phyloP scores from a whole-genome alignment of 2,329 filamentous ascomycete genomes.

The Ophiostoma novo-ulmi region DNA sequence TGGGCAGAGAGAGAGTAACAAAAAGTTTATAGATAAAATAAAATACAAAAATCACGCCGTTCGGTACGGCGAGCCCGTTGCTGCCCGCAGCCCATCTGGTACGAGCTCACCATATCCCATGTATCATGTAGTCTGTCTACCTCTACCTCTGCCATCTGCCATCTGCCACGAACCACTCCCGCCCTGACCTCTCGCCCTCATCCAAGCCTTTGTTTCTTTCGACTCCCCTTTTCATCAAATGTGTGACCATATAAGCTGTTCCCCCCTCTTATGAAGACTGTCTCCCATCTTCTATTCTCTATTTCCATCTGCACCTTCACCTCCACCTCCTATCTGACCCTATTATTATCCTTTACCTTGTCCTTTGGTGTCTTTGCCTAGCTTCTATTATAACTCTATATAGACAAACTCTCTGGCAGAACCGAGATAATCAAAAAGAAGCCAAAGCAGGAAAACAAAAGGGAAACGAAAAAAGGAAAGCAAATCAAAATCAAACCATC shows the following conservation, averaged over 20 bases:
- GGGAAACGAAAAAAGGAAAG: not conserved
- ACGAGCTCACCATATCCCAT: constrained; percentile 18
- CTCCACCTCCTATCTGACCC: not conserved
- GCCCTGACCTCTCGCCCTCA: not conserved
- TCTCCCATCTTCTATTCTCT: constrained; percentile 8
- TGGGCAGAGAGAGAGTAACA: not conserved
- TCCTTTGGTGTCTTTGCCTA: not conserved
- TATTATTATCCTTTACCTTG: not conserved
- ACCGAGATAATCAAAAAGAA: not conserved
- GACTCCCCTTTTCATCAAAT: not conserved
- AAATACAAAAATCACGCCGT: constrained; percentile 3
- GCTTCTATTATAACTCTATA: constrained; percentile 1
- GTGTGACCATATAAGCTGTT: constrained; percentile 22
- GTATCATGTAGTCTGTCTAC: constrained; percentile 15
- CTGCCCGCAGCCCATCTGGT: constrained; percentile 20
- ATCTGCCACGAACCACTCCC: not conserved
- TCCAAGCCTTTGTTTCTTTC: not conserved
- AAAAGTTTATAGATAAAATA: not conserved
- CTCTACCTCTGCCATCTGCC: not conserved
- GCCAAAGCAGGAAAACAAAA: not conserved
- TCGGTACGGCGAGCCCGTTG: constrained; percentile 17
- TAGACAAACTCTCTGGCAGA: not conserved
- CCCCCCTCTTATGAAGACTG: constrained; percentile 12
- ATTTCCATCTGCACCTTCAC: not conserved
- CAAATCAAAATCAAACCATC: not conserved